A percentile compares a stretch with the other conserved stretches of the same genome.
These are phyloP conservation scores for Aureobasidium subglaciale DNA, from an alignment of 2,329 filamentous ascomycete genomes.

Conservation along the genomic window DNA sequence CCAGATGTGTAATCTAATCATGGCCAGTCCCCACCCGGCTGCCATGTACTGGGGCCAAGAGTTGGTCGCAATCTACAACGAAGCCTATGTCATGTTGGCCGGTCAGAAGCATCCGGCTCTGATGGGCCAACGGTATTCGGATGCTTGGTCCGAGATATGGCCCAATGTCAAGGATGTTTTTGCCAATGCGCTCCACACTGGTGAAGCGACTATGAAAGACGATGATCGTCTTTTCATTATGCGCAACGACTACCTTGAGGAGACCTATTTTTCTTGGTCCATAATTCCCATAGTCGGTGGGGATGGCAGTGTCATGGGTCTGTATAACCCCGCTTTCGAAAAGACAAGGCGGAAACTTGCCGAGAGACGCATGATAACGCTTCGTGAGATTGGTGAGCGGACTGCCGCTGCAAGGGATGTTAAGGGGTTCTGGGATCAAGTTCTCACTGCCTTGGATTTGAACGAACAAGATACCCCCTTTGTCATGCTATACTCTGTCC, in stretches of 20 bases:
- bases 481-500: constrained; percentile 67
- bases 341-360: constrained; percentile 73
- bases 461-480: constrained; percentile 74
- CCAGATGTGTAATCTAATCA: constrained; percentile 73
- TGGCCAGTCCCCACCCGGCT: constrained; percentile 61
- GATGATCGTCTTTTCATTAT: constrained; percentile 70
- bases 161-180: constrained; percentile 62
- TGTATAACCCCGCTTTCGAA: constrained; percentile 77
- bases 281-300: constrained; percentile 69
- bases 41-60: constrained; percentile 76
- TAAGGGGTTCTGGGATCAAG: constrained; percentile 65
- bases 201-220: constrained; percentile 77
- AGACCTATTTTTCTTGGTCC: constrained; percentile 77
- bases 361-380: constrained; percentile 70
- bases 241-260: constrained; percentile 64
- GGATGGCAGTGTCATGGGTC: constrained; percentile 56
- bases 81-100: constrained; percentile 62
- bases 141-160: constrained; percentile 71
- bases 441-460: constrained; percentile 61
- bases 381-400: constrained; percentile 69
- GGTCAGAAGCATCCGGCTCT: constrained; percentile 68
- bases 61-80: constrained; percentile 63
- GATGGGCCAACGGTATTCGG: constrained; percentile 65
- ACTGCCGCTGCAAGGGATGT: constrained; percentile 67
- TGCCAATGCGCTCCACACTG: constrained; percentile 57